phyloP scores from a whole-genome alignment of 768 basidiomycete species.

The Tylopilus sp. region DNA sequence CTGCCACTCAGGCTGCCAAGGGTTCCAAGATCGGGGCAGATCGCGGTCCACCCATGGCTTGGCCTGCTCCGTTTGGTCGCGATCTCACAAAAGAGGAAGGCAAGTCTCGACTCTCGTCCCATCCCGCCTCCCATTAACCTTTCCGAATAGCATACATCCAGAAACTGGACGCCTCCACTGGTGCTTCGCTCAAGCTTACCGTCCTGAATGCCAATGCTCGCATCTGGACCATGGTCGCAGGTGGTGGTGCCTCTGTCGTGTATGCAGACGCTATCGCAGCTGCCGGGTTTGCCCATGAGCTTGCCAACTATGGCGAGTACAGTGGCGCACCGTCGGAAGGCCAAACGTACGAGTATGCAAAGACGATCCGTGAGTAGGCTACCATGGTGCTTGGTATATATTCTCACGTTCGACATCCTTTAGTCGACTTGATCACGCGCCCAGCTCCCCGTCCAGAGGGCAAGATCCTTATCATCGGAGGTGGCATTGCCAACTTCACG shows the following conservation, averaged over 20 bases:
- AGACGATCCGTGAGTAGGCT: slow-evolving; percentile 81
- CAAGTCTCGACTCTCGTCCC: background rate
- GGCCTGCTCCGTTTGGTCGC: slow-evolving; percentile 94
- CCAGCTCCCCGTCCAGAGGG: slow-evolving; percentile 79
- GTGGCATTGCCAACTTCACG: slow-evolving; percentile 99
- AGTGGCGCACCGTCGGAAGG: slow-evolving; percentile 97
- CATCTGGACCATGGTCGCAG: slow-evolving; percentile 99
- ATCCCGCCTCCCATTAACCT: background rate
- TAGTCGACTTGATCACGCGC: slow-evolving; percentile 92
- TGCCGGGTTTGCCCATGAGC: slow-evolving; percentile 93
- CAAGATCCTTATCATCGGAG: slow-evolving; percentile 99
- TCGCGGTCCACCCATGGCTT: slow-evolving; percentile 97
- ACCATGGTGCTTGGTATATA: background rate
- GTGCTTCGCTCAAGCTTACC: slow-evolving; percentile 97
- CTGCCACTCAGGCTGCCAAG: slow-evolving; percentile 34
- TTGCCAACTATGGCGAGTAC: slow-evolving; percentile 99
- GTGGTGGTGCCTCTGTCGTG: slow-evolving; percentile 80
- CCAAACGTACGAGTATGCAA: slow-evolving; percentile 99
- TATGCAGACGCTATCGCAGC: slow-evolving; percentile 81
- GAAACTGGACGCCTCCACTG: slow-evolving; percentile 94
- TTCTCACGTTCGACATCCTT: background rate
- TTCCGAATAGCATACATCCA: slow-evolving; percentile 78
- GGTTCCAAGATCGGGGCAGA: slow-evolving; percentile 68
- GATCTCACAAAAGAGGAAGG: slow-evolving; percentile 94
- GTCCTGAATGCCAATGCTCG: slow-evolving; percentile 93